phyloP scores from a whole-genome alignment of 2,329 filamentous ascomycete species.

The Fusarium sp. region DNA sequence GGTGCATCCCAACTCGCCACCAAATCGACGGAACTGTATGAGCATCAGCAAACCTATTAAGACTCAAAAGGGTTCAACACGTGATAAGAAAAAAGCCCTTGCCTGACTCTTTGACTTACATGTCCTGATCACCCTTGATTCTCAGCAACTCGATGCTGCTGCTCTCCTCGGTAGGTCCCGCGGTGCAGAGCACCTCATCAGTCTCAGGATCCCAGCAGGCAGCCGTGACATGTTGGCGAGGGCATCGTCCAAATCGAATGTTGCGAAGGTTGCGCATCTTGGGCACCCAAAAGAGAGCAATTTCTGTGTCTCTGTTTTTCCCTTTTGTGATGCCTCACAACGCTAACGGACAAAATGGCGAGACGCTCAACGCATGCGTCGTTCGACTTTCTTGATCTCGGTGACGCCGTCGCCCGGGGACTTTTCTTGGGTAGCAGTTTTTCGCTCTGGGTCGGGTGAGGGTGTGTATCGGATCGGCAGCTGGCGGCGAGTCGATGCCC shows the following conservation, averaged over 20 bases:
- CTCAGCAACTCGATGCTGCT: conserved; percentile 75
- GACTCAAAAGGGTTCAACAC: not conserved
- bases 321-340: conserved; percentile 6
- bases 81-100: not conserved
- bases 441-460: conserved; percentile 19
- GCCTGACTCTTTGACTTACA: conserved; percentile 54
- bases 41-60: conserved; percentile 35
- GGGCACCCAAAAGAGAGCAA: not conserved
- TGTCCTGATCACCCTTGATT: conserved; percentile 55
- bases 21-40: conserved; percentile 40
- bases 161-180: conserved; percentile 77
- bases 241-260: conserved; percentile 72
- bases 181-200: conserved; percentile 80
- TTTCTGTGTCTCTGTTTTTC: not conserved
- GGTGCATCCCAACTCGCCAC: conserved; percentile 91
- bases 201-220: conserved; percentile 84
- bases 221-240: conserved; percentile 71
- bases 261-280: conserved; percentile 88
- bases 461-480: conserved; percentile 41
- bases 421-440: conserved; percentile 18
- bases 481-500: conserved; percentile 38
- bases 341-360: conserved; percentile 20
- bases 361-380: conserved; percentile 39
- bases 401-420: conserved; percentile 26
- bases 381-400: conserved; percentile 40